A percentile compares a stretch with the other conserved stretches of the same genome.
Conservation (phyloP, 2,329 filamentous ascomycete species). For the Parascedosporium putredinis region DNA sequence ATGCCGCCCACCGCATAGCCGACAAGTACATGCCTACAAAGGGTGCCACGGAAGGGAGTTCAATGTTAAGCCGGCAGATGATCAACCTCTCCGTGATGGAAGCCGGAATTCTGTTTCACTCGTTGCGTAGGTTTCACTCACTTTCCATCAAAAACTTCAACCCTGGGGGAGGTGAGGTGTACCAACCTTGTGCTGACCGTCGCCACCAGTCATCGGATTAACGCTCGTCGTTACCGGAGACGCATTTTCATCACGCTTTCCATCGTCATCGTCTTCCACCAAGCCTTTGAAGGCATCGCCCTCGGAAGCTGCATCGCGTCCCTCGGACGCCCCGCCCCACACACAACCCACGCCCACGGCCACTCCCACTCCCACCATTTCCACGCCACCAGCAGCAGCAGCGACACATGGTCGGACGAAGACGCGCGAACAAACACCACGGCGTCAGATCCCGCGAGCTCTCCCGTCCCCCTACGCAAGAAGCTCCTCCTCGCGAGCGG, state of each 20-base stretch:
- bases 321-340: conserved; percentile 30
- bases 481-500: conserved; percentile 52
- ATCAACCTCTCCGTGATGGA: conserved; percentile 61
- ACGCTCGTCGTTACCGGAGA: conserved; percentile 52
- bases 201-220: conserved; percentile 47
- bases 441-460: too few relatives aligned
- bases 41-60: conserved; percentile 17
- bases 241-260: conserved; percentile 45
- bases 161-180: too few relatives aligned
- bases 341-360: conserved; percentile 14
- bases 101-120: conserved; percentile 66
- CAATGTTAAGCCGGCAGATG: conserved; percentile 29
- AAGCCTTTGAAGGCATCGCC: conserved; percentile 68
- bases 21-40: conserved; percentile 19
- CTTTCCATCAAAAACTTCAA: too few relatives aligned
- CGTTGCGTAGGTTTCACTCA: conserved; percentile 45
- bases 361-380: conserved; percentile 5
- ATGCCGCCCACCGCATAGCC: conserved; percentile 49
- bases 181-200: not conserved
- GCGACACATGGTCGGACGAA: too few relatives aligned
- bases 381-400: too few relatives aligned
- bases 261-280: conserved; percentile 64
- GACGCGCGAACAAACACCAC: too few relatives aligned
- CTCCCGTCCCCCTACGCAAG: conserved; percentile 25
- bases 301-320: conserved; percentile 61